Base-by-base conservation (phyloP, 805 yeast species). In the Candida maris region DNA sequence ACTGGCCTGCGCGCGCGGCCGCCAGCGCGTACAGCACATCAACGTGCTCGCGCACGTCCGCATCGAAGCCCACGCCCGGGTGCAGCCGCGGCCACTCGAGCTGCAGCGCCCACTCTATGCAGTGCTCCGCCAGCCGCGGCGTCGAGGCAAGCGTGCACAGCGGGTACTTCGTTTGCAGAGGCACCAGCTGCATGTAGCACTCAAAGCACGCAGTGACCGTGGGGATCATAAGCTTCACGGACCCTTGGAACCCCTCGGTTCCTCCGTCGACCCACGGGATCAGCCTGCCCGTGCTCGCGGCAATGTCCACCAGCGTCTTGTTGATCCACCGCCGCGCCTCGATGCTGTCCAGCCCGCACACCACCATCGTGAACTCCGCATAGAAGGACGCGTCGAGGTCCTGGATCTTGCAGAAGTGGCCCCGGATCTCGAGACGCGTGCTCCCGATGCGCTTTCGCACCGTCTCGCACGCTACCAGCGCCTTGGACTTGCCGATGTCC, bases 311-410 rank as follows among this genome's bases (percentile, higher is more conserved):
- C 19, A 91, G 59, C 10, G 76, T 71, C 10, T 73, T 67, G 59
- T 91, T 91, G 44, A 91, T 82, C 91, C 95, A 89, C 32, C 97
- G 64, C 24, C 98, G 68, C 0, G 97, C 96, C 51, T 81, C 91
- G 5, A 93, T 81, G 34, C 85, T 78, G 57, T 91, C 98, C 32
- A 91, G 66, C 0, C 97, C 97, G 42, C 96, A 85, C 2, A 91
- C 70, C 0, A 93, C 77, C 27, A 86, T 67, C 6, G 76, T 70
- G 55, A 89, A 91, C 45, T 74, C 75, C 45, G 63, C 56, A 57
- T 86, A 85, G 51, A 78, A 93, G 0, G 68, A 74, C 13, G 64
- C 65, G 24, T 74, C 71, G 49, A 80, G 73, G 42, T 79, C 80
- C 45, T 80, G 83, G 41, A 91, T 77, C 48, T 71, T 76, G 7